A percentile compares a stretch with the other conserved stretches of the same genome.
Evolutionary conservation across 2,329 filamentous ascomycete species (phyloP).

Genomic region (Paracoccidioides brasiliensis): DNA sequence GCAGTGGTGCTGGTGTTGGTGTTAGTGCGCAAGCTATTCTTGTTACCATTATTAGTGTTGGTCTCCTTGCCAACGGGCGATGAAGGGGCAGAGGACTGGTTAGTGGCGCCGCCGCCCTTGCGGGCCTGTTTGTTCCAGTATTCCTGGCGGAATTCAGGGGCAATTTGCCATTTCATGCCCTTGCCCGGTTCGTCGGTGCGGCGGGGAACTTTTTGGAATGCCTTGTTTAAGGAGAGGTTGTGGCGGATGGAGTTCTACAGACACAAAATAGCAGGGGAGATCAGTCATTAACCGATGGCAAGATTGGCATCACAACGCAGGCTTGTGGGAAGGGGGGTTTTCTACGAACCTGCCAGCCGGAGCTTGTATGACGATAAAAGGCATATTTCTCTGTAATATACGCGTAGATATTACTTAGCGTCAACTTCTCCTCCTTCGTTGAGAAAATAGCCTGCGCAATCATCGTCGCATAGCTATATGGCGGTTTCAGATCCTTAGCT

Average conservation of each 20-base stretch:
- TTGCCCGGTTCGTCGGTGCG: constrained; percentile 93
- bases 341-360: constrained; percentile 73
- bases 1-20: no score
- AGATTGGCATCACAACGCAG: neutral
- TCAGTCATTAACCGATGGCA: neutral
- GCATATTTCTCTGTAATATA: constrained; percentile 87
- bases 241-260: constrained; percentile 83
- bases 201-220: constrained; percentile 84
- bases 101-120: constrained; percentile 22
- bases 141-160: constrained; percentile 69
- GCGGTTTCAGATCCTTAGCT: constrained; percentile 84
- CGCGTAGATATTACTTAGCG: constrained; percentile 81
- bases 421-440: constrained; percentile 75
- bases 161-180: constrained; percentile 98
- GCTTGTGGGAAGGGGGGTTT: neutral
- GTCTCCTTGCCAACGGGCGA: constrained; percentile 31
- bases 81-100: constrained; percentile 34
- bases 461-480: constrained; percentile 91
- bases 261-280: constrained; percentile 2
- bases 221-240: constrained; percentile 88
- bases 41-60: constrained; percentile 5
- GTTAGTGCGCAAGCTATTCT: constrained; percentile 23
- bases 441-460: constrained; percentile 93
- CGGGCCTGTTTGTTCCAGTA: constrained; percentile 57
- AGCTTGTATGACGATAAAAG: constrained; percentile 70